Evolutionary conservation across 129 eudicot species (phyloP).

Genomic region (Smallanthus sonchifolius): DNA sequence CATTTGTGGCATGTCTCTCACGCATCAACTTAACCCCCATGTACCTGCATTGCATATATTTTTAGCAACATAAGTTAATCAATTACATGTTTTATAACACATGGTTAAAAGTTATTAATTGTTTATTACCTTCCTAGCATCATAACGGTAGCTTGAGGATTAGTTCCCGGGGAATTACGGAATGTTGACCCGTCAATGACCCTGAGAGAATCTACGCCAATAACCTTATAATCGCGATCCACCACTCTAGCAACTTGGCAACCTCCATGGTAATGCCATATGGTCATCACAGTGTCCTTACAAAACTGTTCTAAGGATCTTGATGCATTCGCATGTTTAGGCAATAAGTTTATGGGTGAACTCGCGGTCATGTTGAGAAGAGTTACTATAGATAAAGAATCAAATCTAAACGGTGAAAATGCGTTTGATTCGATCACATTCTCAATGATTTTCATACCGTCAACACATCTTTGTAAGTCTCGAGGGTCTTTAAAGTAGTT

Average conservation of each 20-base stretch:
- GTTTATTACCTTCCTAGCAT: constrained; percentile 80
- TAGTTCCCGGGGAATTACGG: constrained; percentile 78
- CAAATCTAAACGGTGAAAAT: constrained; percentile 45
- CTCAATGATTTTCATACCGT: constrained; percentile 60
- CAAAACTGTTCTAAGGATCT: constrained; percentile 73
- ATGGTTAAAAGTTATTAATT: neutral
- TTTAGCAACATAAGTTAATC: neutral
- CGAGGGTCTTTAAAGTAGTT: constrained; percentile 72
- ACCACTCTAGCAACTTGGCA: constrained; percentile 75
- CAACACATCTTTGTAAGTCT: constrained; percentile 79
- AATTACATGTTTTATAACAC: neutral
- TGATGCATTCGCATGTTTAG: constrained; percentile 63
- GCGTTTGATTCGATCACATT: constrained; percentile 57
- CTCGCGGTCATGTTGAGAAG: constrained; percentile 72
- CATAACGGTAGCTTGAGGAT: constrained; percentile 99
- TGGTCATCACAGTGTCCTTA: constrained; percentile 82
- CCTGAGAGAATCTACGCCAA: constrained; percentile 63
- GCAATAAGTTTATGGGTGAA: constrained; percentile 63
- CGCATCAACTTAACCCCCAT: constrained; percentile 70
- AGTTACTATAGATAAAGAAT: constrained; percentile 22
- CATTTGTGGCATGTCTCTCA: constrained; percentile 36
- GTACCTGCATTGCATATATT: constrained; percentile 61
- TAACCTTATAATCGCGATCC: constrained; percentile 65
- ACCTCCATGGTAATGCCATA: constrained; percentile 97
- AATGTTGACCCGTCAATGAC: constrained; percentile 92